These are phyloP conservation scores for Trichoderma gamsii DNA, from an alignment of 495 filamentous ascomycete species.

Conservation along the genomic window DNA sequence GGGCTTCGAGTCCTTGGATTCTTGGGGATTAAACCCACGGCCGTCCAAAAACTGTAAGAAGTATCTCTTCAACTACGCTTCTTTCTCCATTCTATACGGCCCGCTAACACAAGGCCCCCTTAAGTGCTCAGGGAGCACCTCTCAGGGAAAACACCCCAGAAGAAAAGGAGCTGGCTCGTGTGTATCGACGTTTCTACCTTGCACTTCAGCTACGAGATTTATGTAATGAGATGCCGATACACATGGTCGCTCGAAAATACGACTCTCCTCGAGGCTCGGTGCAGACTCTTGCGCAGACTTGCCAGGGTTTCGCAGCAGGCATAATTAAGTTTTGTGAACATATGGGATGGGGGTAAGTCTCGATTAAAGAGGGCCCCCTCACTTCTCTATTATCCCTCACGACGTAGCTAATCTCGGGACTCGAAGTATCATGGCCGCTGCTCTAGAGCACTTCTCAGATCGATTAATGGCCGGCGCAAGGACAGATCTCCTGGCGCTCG, in stretches of 20 bases:
- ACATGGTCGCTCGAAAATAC: conserved; percentile 63
- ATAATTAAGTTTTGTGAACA: conserved; percentile 70
- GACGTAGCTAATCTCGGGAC: neutral
- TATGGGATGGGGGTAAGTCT: conserved; percentile 60
- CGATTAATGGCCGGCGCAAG: conserved; percentile 67
- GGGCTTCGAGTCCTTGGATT: conserved; percentile 62
- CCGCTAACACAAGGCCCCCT: conserved; percentile 24
- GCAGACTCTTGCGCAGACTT: conserved; percentile 67
- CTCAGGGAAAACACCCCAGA: conserved; percentile 57
- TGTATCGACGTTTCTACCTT: conserved; percentile 73
- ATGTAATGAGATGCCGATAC: conserved; percentile 71
- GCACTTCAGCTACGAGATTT: conserved; percentile 76
- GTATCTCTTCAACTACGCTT: neutral
- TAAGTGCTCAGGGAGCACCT: conserved; percentile 62
- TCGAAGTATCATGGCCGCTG: conserved; percentile 56
- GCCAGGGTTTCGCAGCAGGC: conserved; percentile 71
- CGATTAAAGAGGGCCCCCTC: neutral
- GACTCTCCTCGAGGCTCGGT: conserved; percentile 62
- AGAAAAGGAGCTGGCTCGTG: conserved; percentile 54
- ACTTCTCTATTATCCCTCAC: neutral
- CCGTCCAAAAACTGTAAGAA: conserved; percentile 65
- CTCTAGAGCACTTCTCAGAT: conserved; percentile 71
- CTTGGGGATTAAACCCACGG: conserved; percentile 61
- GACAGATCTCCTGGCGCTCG: conserved; percentile 65
- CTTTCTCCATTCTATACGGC: neutral